These are phyloP conservation scores for Tuber indicum DNA, from an alignment of 495 filamentous ascomycete genomes.

Conservation along the genomic window DNA sequence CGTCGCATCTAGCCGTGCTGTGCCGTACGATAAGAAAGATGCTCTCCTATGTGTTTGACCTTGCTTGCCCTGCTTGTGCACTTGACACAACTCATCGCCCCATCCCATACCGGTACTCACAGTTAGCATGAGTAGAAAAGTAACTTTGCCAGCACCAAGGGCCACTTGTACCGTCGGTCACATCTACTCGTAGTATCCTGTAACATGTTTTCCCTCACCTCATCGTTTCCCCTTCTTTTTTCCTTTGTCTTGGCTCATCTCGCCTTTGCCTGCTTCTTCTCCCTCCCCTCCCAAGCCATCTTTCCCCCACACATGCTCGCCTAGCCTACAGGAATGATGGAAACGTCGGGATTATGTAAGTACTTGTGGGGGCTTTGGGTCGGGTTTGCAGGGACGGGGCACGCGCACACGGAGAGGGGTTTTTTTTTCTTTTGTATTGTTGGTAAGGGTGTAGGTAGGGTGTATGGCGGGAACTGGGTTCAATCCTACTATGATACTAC, in stretches of 20 bases:
- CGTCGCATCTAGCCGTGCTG: background rate
- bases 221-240: background rate
- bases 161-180: background rate
- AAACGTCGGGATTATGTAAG: background rate
- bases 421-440: background rate
- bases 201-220: background rate
- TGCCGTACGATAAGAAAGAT: background rate
- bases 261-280: background rate
- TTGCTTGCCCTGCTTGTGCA: background rate
- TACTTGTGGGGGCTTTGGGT: background rate
- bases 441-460: background rate
- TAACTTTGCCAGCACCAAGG: background rate
- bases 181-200: background rate
- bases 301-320: background rate
- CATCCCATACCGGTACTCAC: background rate
- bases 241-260: background rate
- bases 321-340: background rate
- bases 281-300: background rate
- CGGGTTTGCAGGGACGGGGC: background rate
- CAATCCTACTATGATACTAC: too few species aligned
- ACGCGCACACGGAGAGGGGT: background rate
- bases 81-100: background rate
- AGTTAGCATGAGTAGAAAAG: background rate
- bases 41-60: background rate
- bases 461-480: too few species aligned